Conservation (phyloP, 768 basidiomycete species). For the Hemileccinum impolitum region DNA sequence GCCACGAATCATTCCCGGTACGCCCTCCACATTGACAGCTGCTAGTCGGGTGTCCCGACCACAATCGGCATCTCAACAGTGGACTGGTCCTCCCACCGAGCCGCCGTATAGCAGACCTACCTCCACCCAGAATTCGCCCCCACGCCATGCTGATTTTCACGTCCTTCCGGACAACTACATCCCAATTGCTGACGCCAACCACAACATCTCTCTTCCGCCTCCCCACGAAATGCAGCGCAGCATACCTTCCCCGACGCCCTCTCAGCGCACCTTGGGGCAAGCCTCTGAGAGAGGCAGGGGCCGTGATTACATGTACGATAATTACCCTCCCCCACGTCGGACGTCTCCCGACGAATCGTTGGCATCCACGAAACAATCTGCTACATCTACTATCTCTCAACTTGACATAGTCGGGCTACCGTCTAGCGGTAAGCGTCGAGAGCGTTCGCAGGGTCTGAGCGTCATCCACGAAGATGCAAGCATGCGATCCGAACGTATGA, state of each 20-base stretch:
- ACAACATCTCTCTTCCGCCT: conserved; percentile 44
- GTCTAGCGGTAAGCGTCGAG: conserved; percentile 14
- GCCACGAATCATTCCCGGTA: conserved; percentile 11
- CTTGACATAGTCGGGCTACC: conserved; percentile 32
- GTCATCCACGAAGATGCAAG: conserved; percentile 34
- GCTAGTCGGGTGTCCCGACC: conserved; percentile 17
- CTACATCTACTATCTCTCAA: conserved; percentile 30
- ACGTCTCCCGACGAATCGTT: conserved; percentile 28
- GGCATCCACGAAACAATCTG: conserved; percentile 28
- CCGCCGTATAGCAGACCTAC: conserved; percentile 13
- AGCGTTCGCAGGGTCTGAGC: conserved; percentile 23
- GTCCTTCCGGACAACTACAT: conserved; percentile 50
- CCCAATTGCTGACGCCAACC: conserved; percentile 39
- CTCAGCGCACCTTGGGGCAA: conserved; percentile 19
- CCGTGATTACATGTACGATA: conserved; percentile 25
- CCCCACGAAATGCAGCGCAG: conserved; percentile 44
- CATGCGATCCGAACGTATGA: conserved; percentile 22
- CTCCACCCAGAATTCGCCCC: conserved; percentile 21
- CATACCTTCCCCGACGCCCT: conserved; percentile 28
- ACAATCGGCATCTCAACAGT: conserved; percentile 15
- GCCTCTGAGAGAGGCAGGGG: conserved; percentile 18
- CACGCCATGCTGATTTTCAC: conserved; percentile 19
- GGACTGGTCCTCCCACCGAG: conserved; percentile 13
- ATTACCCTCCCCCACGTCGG: conserved; percentile 19
- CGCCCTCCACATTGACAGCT: conserved; percentile 7